Conservation (phyloP, 768 basidiomycete species). For the Trametes cinnabarina region DNA sequence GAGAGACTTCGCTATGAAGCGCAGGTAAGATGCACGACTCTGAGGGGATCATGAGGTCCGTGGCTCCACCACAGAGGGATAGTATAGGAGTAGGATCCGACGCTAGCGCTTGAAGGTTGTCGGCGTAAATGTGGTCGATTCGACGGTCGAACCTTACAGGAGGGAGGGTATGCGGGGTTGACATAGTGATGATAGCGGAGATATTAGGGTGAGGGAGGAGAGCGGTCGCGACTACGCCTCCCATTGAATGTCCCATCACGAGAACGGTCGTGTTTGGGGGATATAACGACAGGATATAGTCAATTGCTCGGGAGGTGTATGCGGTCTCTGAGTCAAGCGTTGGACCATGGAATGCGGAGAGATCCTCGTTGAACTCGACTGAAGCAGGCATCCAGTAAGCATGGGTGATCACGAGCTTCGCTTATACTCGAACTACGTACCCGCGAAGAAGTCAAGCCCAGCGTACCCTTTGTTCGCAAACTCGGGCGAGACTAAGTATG, state of each 20-base stretch:
- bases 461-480: slow-evolving; percentile 48
- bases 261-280: slow-evolving; percentile 59
- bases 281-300: slow-evolving; percentile 79
- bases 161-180: slow-evolving; percentile 84
- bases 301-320: slow-evolving; percentile 69
- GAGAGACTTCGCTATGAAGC: background rate
- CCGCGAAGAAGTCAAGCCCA: slow-evolving; percentile 82
- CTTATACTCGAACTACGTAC: slow-evolving; percentile 44
- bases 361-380: slow-evolving; percentile 98
- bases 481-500: slow-evolving; percentile 50
- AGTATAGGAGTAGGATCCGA: slow-evolving; percentile 61
- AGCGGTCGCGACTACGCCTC: slow-evolving; percentile 84
- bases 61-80: slow-evolving; percentile 88
- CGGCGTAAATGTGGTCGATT: slow-evolving; percentile 70
- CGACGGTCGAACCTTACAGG: slow-evolving; percentile 85
- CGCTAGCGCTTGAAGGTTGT: slow-evolving; percentile 40
- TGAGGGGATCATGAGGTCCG: slow-evolving; percentile 89
- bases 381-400: background rate
- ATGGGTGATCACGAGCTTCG: no score
- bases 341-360: slow-evolving; percentile 91
- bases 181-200: slow-evolving; percentile 90
- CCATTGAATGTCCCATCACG: slow-evolving; percentile 96
- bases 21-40: slow-evolving; percentile 74
- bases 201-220: slow-evolving; percentile 68
- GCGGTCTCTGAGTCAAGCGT: slow-evolving; percentile 80